A percentile compares a stretch with the other conserved stretches of the same genome.
phyloP scores from a whole-genome alignment of 192 early-diverging fungal genomes.

The Phycomyces blakesleeanus region DNA sequence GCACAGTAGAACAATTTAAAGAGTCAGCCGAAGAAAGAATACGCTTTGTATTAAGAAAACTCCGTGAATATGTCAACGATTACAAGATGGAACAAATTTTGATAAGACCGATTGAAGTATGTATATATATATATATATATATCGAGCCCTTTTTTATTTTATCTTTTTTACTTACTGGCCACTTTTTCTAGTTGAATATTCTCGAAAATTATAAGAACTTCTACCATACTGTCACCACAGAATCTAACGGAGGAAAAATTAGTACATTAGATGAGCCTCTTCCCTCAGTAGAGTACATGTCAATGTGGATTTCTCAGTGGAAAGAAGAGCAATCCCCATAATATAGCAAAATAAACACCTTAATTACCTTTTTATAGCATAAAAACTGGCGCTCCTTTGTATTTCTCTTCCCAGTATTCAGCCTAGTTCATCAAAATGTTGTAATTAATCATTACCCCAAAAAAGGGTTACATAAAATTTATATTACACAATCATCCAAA shows the following conservation, averaged over 20 bases:
- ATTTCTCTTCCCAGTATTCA: no score
- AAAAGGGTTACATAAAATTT: no score
- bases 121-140: neutral
- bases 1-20: conserved; percentile 48
- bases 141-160: neutral
- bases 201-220: conserved; percentile 18
- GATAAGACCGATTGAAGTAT: conserved; percentile 66
- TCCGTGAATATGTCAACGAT: conserved; percentile 74
- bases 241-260: conserved; percentile 11
- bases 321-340: conserved; percentile 7
- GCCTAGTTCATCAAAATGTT: no score
- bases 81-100: conserved; percentile 71
- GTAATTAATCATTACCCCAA: no score
- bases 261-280: conserved; percentile 1
- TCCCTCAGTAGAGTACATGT: conserved; percentile 12
- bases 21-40: conserved; percentile 49
- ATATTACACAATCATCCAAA: no score
- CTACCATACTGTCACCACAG: conserved; percentile 9
- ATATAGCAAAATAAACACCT: no score
- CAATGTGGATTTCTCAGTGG: conserved; percentile 23
- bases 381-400: no score
- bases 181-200: conserved; percentile 27
- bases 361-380: no score
- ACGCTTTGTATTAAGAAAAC: conserved; percentile 47
- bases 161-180: neutral